Base-by-base conservation (phyloP, 345 rosid species). In the Dipteronia sinensis region DNA sequence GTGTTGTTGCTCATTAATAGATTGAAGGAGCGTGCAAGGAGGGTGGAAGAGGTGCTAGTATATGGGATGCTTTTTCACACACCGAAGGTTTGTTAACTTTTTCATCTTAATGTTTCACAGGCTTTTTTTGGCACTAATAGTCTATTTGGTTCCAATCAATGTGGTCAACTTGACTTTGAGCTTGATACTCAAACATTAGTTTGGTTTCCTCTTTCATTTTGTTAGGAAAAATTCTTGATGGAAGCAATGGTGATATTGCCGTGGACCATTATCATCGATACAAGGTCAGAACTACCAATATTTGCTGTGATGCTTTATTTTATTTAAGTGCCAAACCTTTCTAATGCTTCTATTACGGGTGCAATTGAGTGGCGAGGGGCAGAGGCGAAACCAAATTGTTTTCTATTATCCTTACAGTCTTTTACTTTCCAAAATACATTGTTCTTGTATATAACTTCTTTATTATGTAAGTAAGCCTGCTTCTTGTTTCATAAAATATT, bases 51-150 rank as follows among this genome's bases (percentile, higher is more conserved):
- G 99, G 98, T 64, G 85, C 93, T 58, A 87, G 89, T 78, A 92
- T 93, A 73, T 93, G 99, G 99, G 99, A 93, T 74, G 89, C 86
- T 77, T 93, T 93, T 76, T 61, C 96, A n/a, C 97, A 83, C 71
- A 76, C 80, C 11, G 78, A 87, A 86, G 99, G 97, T 89, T 44
- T 73, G 11, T 17, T 11, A 25, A 23, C 27, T 8, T 73, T 77
- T 40, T 65, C 56, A 16, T 55, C 42, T 20, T 55, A 29, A 22
- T 16, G 19, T 71, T 55, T 61, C 17, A 19, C 69, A 69, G 38
- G 38, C 12, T 27, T 42, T 19, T 42, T 42, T 19, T 40, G 3
- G 9, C 44, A 11, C 12, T 46, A 46, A 47, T 22, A 22, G 19
- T 42, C 59, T 17, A 1, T 61, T 63, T 53, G 58, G 51, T 65